Evolutionary conservation across 2,329 filamentous ascomycete genomes (phyloP).

Genomic region (Stagonosporopsis cucurbitacearum): DNA sequence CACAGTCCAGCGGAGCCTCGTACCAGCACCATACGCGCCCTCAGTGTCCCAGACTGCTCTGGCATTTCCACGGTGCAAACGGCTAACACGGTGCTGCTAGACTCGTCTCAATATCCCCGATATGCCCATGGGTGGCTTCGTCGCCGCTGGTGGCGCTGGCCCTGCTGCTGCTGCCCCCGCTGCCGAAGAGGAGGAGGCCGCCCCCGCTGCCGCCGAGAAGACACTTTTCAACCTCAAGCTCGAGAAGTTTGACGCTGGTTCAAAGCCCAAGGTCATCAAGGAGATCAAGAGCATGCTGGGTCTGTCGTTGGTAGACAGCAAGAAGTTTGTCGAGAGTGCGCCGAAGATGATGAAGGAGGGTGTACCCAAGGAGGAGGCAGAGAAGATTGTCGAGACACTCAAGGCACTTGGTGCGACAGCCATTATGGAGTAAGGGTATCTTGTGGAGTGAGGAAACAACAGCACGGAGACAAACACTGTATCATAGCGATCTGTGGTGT

Average conservation of each 20-base stretch:
- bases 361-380: slow-evolving; percentile 96
- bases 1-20: background rate
- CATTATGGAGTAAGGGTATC: slow-evolving; percentile 78
- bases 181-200: slow-evolving; percentile 82
- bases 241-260: slow-evolving; percentile 80
- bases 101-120: slow-evolving; percentile 96
- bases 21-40: background rate
- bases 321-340: slow-evolving; percentile 99
- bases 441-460: background rate
- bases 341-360: slow-evolving; percentile 99
- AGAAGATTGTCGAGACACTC: slow-evolving; percentile 96
- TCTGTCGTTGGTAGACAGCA: slow-evolving; percentile 95
- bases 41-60: background rate
- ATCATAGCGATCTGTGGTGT: slow-evolving; percentile 45
- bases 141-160: slow-evolving; percentile 69
- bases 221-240: slow-evolving; percentile 98
- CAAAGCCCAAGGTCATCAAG: slow-evolving; percentile 99
- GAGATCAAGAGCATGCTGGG: slow-evolving; percentile 97
- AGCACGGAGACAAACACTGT: slow-evolving; percentile 25
- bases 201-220: slow-evolving; percentile 88
- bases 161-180: slow-evolving; percentile 65
- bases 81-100: slow-evolving; percentile 55
- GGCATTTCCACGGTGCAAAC: background rate
- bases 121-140: slow-evolving; percentile 91
- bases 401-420: slow-evolving; percentile 92